Conservation (phyloP, 495 filamentous ascomycete species). For the Cetradonia linearis region DNA sequence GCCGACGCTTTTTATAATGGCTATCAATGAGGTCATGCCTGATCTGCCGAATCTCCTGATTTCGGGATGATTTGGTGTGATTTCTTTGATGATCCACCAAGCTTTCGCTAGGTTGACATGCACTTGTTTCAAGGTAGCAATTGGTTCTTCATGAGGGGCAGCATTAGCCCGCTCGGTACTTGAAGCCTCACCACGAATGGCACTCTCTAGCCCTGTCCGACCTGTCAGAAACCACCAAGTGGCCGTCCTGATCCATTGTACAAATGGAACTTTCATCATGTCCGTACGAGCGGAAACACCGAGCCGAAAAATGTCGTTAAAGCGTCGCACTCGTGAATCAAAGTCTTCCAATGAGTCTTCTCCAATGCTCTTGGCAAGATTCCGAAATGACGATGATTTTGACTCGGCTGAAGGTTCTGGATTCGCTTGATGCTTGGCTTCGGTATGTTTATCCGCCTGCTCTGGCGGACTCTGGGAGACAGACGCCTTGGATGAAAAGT, state of each 20-base stretch:
- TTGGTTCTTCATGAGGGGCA: background rate
- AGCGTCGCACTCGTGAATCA: conserved; percentile 51
- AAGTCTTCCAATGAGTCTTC: conserved; percentile 62
- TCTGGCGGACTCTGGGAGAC: background rate
- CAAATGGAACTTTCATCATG: conserved; percentile 44
- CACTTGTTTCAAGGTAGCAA: conserved; percentile 41
- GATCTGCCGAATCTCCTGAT: conserved; percentile 38
- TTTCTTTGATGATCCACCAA: conserved; percentile 65
- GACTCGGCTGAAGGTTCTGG: background rate
- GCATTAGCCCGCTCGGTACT: background rate
- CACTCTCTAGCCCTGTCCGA: conserved; percentile 57
- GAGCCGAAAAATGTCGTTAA: conserved; percentile 56
- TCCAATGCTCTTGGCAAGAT: conserved; percentile 32
- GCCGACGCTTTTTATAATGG: conserved; percentile 38
- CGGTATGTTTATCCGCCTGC: background rate
- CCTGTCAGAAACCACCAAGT: conserved; percentile 86
- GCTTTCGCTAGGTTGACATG: conserved; percentile 73
- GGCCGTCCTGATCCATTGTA: conserved; percentile 58
- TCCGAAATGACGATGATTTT: conserved; percentile 19
- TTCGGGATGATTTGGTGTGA: conserved; percentile 47
- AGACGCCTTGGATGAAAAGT: background rate
- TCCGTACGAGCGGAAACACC: conserved; percentile 63
- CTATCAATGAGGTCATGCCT: conserved; percentile 36
- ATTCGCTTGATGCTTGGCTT: background rate
- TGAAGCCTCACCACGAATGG: conserved; percentile 43